Base-by-base conservation (phyloP, 768 basidiomycete species). In the Rhizopogon roseolus region DNA sequence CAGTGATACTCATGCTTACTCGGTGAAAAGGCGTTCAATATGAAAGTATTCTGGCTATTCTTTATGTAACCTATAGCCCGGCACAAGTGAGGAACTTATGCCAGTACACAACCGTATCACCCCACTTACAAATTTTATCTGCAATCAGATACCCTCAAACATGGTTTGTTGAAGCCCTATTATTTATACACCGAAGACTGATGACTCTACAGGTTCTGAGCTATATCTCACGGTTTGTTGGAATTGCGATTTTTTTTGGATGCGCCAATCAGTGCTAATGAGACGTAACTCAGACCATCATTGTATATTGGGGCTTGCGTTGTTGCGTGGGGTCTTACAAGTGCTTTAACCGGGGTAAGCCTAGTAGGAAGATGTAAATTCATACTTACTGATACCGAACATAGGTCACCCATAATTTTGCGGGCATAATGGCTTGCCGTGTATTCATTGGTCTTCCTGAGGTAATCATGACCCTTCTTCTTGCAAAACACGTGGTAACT, bases 391-490 rank as follows among this genome's bases (percentile, higher is more conserved):
- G 39, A 54, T 0, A 48, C 19, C 17, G 34, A 42, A 27, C 34
- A 1, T 49, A 85, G 84, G 64, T 81, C 7, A 81, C 84, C 0
- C 73, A 72, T 46, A 77, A 76, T 62, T 84, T 79, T 56, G 61
- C 71, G 14, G 83, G 82, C 0, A 79, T 85, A 19, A 54, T 85
- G 16, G 70, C 74, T 11, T 83, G 81, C 55, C 76, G 85, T 16
- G 60, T 86, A 13, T 84, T 82, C 61, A 78, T 86, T 38, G 85
- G 85, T 5, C 57, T 87, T 8, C 82, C 84, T 0, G 86, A 86
- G 61, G 79, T 74, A 54, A 13, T 42, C 32, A 9, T 14, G 13
- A 36, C 19, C 22, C 45, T 22, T 46, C 3, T 42, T 46, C 19
- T 22, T 7, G 19, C 34, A 34, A 34, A 22, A 8, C 5, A 16